A percentile compares a stretch with the other conserved stretches of the same genome.
Evolutionary conservation across 306 rosid genomes (phyloP).

Genomic region (Senna tora): DNA sequence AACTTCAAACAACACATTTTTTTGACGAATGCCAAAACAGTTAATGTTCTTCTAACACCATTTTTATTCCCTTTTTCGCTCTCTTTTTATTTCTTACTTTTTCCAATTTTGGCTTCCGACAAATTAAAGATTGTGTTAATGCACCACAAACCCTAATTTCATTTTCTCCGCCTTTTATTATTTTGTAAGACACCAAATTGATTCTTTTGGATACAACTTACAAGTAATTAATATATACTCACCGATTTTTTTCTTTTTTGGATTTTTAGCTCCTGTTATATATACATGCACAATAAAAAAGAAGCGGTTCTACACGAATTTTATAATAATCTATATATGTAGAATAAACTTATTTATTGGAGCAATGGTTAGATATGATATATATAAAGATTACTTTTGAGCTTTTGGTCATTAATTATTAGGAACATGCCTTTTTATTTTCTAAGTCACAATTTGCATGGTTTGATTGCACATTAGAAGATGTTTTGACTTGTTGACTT

Average conservation of each 20-base stretch:
- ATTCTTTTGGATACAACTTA: not conserved
- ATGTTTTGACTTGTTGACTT: constrained; percentile 32
- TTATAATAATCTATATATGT: not conserved
- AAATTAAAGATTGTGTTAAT: not conserved
- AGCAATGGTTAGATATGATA: not conserved
- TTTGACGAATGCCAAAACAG: constrained; percentile 17
- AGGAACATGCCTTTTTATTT: constrained; percentile 6
- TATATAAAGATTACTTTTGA: not conserved
- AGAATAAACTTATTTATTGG: not conserved
- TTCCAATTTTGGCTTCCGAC: constrained; percentile 12
- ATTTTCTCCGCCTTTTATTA: not conserved
- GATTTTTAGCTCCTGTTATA: constrained; percentile 2
- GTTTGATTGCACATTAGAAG: constrained; percentile 28
- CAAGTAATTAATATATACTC: not conserved
- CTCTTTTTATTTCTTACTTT: not conserved
- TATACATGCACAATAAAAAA: no score
- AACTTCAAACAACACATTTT: not conserved
- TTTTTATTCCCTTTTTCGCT: not conserved
- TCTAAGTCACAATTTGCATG: constrained; percentile 32
- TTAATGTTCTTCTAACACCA: not conserved
- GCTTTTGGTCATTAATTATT: not conserved
- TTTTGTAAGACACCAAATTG: constrained; percentile 17
- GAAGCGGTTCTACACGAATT: no score
- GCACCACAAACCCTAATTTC: no score
- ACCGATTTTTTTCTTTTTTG: not conserved